Evolutionary conservation across 1,139 yeast genomes (phyloP), one percentile per base, ranked within the genome.

Genomic region (Schwanniomyces etchellsii): DNA sequence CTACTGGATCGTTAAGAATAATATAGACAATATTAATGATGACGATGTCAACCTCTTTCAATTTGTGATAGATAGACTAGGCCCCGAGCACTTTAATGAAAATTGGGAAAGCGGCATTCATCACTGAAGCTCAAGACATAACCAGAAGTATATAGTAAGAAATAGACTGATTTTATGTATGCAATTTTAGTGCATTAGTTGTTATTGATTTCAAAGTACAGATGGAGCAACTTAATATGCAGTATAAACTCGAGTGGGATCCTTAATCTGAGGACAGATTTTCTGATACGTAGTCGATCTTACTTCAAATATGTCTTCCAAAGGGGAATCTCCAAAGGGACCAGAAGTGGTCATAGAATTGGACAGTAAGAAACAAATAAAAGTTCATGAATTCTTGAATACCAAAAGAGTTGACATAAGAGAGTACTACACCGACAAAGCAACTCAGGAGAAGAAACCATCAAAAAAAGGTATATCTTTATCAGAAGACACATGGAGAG

Each of bases 391-490:
- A 43, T 86, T 76, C 63, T 77, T 81, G 32, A 76, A 77, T 32
- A 60, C 64, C 37, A 74, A 70, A 29, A 58, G 85, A 42, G 74
- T 88, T 10, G 95, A 86, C 45, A 83, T 86, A 34, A 70, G 96
- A 34, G 95, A 88, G 52, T 85, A 65, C 57, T 86, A 83, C 55
- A 55, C 68, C 35, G 86, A 79, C 43, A 70, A 74, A 30, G 69
- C 65, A 3, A 65, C 74, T 7, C 72, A 75, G 9, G 80, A 74
- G 36, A 63, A 74, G 57, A 66, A 64, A 39, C 96, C 96, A 0
- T 94, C 94, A 0, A 79, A 77, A 48, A 86, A 86, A 63, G 95
- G 96, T 1, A 83, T 86, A 16, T 76, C 95, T 1, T 57, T 86
- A 35, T 80, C 88, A 1, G 77, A 71, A 42, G 93, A 77, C 14